A percentile compares a stretch with the other conserved stretches of the same genome.
Conservation (phyloP, 257 asterid genomes). For the Asclepias syriaca region DNA sequence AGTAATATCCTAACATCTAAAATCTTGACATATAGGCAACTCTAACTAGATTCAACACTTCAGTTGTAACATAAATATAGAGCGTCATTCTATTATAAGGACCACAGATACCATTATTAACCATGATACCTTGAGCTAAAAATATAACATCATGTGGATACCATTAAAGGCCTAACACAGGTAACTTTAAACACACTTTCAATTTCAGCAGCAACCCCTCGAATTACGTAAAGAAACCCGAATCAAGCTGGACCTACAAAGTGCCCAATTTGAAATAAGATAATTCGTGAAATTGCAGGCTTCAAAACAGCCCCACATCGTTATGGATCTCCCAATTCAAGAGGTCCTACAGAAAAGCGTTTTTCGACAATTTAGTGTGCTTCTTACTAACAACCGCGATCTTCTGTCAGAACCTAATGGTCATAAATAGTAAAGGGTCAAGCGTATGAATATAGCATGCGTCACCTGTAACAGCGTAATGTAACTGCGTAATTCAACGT, state of each 20-base stretch:
- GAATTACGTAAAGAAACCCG: conserved; percentile 16
- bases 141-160: not conserved
- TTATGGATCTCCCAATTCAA: conserved; percentile 9
- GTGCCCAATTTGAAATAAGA: not conserved
- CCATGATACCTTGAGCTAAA: conserved; percentile 1
- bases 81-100: not conserved
- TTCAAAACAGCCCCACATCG: conserved; percentile 12
- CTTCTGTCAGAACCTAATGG: conserved; percentile 29
- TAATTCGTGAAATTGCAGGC: conserved; percentile 15
- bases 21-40: not conserved
- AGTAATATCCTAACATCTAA: not conserved
- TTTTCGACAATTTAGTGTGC: conserved; percentile 39
- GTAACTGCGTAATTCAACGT: conserved; percentile 38
- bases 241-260: conserved; percentile 13
- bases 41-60: conserved; percentile 2
- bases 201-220: conserved; percentile 16
- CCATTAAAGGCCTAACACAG: conserved; percentile 1
- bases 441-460: conserved; percentile 35
- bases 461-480: conserved; percentile 50
- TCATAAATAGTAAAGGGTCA: conserved; percentile 32
- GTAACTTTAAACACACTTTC: not conserved
- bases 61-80: conserved; percentile 6
- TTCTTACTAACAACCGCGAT: conserved; percentile 14
- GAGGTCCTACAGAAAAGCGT: conserved; percentile 59
- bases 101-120: conserved; percentile 3